Evolutionary conservation across 2,329 filamentous ascomycete species (phyloP).

Genomic region (Fusarium subglutinans): DNA sequence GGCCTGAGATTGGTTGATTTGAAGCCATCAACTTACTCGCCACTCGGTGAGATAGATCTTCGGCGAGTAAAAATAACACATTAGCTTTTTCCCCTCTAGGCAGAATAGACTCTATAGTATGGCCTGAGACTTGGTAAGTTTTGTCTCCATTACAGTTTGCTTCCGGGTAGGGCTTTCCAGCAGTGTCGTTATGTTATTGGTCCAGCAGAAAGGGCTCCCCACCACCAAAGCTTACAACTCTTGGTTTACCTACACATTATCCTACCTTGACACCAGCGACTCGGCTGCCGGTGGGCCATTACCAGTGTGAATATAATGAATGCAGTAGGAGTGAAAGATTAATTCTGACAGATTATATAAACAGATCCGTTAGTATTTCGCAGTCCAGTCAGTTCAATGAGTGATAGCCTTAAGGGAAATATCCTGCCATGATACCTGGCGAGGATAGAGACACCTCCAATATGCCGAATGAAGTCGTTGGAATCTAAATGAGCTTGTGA

Average conservation of each 20-base stretch:
- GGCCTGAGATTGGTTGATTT: not conserved
- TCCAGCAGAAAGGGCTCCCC: not conserved
- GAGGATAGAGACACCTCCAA: rapidly evolving
- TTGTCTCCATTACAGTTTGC: not conserved
- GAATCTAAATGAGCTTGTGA: not conserved
- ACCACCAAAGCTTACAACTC: not conserved
- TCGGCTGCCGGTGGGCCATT: not conserved
- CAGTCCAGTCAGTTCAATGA: not conserved
- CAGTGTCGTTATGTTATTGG: no score
- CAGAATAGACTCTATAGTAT: no score
- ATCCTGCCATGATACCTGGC: not conserved
- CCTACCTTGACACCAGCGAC: not conserved
- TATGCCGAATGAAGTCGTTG: not conserved
- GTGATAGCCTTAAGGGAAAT: not conserved
- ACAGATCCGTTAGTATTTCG: not conserved
- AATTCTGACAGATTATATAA: rapidly evolving
- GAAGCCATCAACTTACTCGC: no score
- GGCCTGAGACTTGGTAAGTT: not conserved
- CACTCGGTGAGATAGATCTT: no score
- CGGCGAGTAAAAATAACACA: no score
- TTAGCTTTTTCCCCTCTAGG: no score
- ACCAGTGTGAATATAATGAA: not conserved
- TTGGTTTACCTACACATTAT: not conserved
- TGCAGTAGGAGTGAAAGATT: not conserved
- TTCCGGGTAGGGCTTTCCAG: not conserved